These are phyloP conservation scores for Phytophthora podocarpi DNA, from an alignment of 352 stramenopile genomes.

Conservation along the genomic window DNA sequence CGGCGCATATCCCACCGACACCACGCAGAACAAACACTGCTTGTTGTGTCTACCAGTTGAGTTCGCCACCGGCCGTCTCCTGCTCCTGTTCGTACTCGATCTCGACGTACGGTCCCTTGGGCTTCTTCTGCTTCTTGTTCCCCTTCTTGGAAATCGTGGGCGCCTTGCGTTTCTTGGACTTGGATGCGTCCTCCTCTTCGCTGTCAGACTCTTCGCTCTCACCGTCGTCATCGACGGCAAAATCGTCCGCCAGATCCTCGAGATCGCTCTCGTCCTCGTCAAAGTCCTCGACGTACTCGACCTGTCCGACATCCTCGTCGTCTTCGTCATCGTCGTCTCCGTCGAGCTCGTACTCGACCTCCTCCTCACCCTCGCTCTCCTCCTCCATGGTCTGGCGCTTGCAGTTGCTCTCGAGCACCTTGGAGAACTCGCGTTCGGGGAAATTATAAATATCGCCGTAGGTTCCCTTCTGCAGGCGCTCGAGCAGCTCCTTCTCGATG, in stretches of 20 bases:
- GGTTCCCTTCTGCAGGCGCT: slow-evolving; percentile 96
- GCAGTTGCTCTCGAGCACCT: slow-evolving; percentile 80
- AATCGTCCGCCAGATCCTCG: slow-evolving; percentile 80
- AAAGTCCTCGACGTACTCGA: slow-evolving; percentile 89
- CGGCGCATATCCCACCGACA: slow-evolving; percentile 1
- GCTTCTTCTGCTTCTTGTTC: slow-evolving; percentile 74
- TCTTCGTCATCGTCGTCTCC: slow-evolving; percentile 56
- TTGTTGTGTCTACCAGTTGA: slow-evolving; percentile 54
- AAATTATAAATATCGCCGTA: slow-evolving; percentile 99
- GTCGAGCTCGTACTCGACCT: slow-evolving; percentile 61
- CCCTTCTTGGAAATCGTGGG: slow-evolving; percentile 34
- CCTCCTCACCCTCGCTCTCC: slow-evolving; percentile 80
- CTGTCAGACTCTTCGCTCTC: slow-evolving; percentile 44
- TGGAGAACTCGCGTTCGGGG: slow-evolving; percentile 92
- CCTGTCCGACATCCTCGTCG: slow-evolving; percentile 46
- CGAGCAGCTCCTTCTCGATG: slow-evolving; percentile 98
- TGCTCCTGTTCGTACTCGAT: slow-evolving; percentile 89
- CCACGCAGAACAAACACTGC: slow-evolving; percentile 5
- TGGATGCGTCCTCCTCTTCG: slow-evolving; percentile 53
- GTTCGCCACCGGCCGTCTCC: slow-evolving; percentile 49
- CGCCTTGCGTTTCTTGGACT: slow-evolving; percentile 76
- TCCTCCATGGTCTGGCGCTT: slow-evolving; percentile 93
- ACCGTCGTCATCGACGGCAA: slow-evolving; percentile 61
- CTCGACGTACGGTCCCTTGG: slow-evolving; percentile 81
- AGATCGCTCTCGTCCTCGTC: slow-evolving; percentile 94